A percentile compares a stretch with the other conserved stretches of the same genome.
Conservation (phyloP, 305 asterid genomes). For the Solanum hybrid region DNA sequence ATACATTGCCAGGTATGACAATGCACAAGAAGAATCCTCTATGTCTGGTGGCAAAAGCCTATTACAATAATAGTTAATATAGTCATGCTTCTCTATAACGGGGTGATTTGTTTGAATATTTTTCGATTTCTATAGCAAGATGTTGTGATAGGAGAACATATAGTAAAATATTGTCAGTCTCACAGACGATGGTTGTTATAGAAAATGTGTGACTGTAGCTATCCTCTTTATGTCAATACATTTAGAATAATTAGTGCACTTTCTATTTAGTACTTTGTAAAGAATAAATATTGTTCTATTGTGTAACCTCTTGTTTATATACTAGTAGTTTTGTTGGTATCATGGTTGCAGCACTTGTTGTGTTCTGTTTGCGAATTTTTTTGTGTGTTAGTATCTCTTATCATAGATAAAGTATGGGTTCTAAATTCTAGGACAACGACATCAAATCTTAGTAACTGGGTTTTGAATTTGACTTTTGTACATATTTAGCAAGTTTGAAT, state of each 20-base stretch:
- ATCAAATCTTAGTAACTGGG: too few relatives aligned
- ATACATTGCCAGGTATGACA: not conserved
- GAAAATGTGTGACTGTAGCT: too few relatives aligned
- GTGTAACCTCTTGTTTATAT: not conserved
- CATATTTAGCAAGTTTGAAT: too few relatives aligned
- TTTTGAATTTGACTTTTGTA: too few relatives aligned
- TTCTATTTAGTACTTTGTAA: not conserved
- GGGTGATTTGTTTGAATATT: not conserved
- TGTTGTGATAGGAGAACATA: not conserved
- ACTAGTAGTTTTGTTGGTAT: not conserved
- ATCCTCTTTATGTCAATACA: too few relatives aligned
- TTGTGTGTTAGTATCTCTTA: not conserved
- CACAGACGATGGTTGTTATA: not conserved
- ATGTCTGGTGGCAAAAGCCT: not conserved
- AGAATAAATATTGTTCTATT: not conserved
- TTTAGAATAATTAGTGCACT: too few relatives aligned
- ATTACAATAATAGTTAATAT: not conserved
- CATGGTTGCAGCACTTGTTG: not conserved
- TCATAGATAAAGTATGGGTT: not conserved
- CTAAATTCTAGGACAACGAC: too few relatives aligned
- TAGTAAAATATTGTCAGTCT: not conserved
- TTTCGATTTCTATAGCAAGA: not conserved
- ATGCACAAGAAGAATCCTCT: constrained; percentile 2
- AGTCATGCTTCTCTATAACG: not conserved
- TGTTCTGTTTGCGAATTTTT: not conserved